Evolutionary conservation across 306 rosid species (phyloP).

Genomic region (Prunus persica): Prunus_persica_NCBIv2 NC_034009.1:11568501-11569000

Average conservation of each 20-base stretch:
- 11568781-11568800: not conserved
- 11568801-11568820: not conserved
- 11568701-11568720: slow-evolving; percentile 6
- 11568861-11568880: too few relatives aligned
- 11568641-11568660: not conserved
- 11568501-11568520: not conserved
- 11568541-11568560: not conserved
- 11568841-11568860: too few relatives aligned
- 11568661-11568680: slow-evolving; percentile 18
- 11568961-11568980: too few relatives aligned
- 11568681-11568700: slow-evolving; percentile 10
- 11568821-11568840: too few relatives aligned
- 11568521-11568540: not conserved
- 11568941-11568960: too few relatives aligned
- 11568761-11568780: slow-evolving; percentile 2
- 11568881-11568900: too few relatives aligned
- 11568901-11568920: too few relatives aligned
- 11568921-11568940: too few relatives aligned
- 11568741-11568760: slow-evolving; percentile 15
- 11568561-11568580: not conserved
- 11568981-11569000: too few relatives aligned
- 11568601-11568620: not conserved
- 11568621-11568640: not conserved
- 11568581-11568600: not conserved
- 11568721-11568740: slow-evolving; percentile 12